phyloP scores from a whole-genome alignment of 2,329 filamentous ascomycete genomes.

The Calonectria naviculata region DNA sequence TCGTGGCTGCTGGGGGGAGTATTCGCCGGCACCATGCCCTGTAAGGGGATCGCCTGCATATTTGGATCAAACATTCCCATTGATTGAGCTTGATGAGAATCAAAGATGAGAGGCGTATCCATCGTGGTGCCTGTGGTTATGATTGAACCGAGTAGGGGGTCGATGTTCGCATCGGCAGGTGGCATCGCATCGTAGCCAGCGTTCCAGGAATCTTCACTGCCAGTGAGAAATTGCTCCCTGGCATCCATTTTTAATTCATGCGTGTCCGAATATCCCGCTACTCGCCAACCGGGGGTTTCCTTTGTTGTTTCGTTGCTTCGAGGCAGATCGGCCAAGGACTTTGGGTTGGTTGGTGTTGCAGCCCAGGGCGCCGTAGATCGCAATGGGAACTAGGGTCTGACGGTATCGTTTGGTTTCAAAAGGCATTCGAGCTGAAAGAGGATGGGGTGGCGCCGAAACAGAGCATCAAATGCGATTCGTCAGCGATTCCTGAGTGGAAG shows the following conservation, averaged over 20 bases:
- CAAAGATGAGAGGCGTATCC: conserved; percentile 20
- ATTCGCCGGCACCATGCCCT: neutral
- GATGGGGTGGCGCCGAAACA: neutral
- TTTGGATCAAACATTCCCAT: neutral
- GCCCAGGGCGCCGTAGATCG: neutral
- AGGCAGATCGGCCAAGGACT: neutral
- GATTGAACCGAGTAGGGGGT: conserved; percentile 27
- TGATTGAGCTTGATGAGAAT: neutral
- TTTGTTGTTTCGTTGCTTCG: neutral
- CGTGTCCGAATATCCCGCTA: neutral
- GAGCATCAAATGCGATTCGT: neutral
- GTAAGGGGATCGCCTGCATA: neutral
- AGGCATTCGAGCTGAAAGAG: neutral
- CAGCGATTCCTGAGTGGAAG: neutral
- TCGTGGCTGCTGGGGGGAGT: neutral
- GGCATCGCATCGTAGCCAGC: neutral
- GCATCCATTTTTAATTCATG: conserved; percentile 20
- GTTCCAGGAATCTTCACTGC: neutral
- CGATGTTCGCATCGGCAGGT: conserved; percentile 23
- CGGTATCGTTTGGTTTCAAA: neutral
- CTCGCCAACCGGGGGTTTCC: neutral
- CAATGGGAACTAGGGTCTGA: neutral
- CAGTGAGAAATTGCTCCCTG: neutral
- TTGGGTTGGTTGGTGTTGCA: neutral
- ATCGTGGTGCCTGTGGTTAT: neutral